Conservation (phyloP, 805 yeast genomes). For the Naumovozyma baii region DNA sequence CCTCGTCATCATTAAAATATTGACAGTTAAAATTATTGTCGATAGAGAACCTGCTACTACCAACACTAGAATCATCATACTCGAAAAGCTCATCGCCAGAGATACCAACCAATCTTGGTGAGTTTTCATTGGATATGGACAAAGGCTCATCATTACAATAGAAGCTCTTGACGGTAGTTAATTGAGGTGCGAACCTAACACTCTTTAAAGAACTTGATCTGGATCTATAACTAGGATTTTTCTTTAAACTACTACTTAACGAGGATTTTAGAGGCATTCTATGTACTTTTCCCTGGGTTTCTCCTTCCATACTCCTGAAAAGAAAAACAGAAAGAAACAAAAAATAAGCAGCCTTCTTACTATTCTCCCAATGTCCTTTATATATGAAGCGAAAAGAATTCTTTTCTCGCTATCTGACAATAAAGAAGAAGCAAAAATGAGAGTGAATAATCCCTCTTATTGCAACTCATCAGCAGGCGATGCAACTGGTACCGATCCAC, state of each 20-base stretch:
- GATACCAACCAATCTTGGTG: conserved; percentile 21
- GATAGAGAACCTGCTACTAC: neutral
- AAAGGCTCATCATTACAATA: conserved; percentile 51
- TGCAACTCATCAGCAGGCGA: no score
- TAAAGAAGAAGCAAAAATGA: no score
- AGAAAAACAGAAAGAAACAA: no score
- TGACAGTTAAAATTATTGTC: neutral
- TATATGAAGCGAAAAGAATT: no score
- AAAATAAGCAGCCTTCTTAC: no score
- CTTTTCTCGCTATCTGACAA: no score
- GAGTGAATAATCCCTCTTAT: no score
- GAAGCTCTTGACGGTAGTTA: conserved; percentile 56
- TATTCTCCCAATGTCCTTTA: no score
- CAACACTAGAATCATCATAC: neutral
- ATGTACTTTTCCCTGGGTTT: no score
- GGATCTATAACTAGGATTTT: conserved; percentile 12
- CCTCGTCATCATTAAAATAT: neutral
- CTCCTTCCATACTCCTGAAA: no score
- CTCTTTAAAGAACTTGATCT: conserved; percentile 35
- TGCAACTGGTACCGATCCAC: no score
- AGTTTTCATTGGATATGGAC: conserved; percentile 47
- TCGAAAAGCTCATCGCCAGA: neutral
- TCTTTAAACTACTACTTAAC: conserved; percentile 1
- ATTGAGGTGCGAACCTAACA: conserved; percentile 53
- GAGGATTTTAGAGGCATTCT: conserved; percentile 16